Percentiles rank a stretch among this genome's conserved stretches.
These are phyloP conservation scores for Phytophthora sansomeana DNA, from an alignment of 352 stramenopile species.

Conservation along the genomic window DNA sequence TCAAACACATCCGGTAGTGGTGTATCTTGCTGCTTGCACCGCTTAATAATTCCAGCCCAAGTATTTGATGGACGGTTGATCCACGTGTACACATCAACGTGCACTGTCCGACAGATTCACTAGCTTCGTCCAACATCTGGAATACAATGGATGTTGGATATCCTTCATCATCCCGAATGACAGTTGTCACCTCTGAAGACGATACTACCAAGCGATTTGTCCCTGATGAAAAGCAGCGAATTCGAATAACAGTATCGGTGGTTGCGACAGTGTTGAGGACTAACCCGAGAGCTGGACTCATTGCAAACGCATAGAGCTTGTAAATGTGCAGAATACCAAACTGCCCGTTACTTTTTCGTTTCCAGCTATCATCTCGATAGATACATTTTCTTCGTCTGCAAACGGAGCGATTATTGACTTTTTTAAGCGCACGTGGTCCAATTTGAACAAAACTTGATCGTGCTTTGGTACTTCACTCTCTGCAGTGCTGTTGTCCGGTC, in stretches of 20 bases:
- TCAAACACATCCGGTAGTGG: conserved; percentile 48
- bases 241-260: conserved; percentile 7
- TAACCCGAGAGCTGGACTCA: conserved; percentile 16
- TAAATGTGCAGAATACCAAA: conserved; percentile 50
- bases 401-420: conserved; percentile 32
- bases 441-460: conserved; percentile 28
- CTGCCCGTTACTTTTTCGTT: conserved; percentile 21
- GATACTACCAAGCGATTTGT: conserved; percentile 25
- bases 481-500: not conserved
- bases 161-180: conserved; percentile 15
- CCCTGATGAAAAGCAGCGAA: conserved; percentile 36
- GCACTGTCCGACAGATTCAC: conserved; percentile 26
- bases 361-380: conserved; percentile 44
- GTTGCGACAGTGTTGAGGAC: conserved; percentile 3
- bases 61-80: conserved; percentile 1
- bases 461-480: not conserved
- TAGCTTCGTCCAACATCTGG: conserved; percentile 23
- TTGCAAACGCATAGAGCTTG: conserved; percentile 47
- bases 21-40: conserved; percentile 20
- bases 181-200: conserved; percentile 10
- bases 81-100: conserved; percentile 17
- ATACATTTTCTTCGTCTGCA: conserved; percentile 45
- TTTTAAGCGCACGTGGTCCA: conserved; percentile 47
- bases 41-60: conserved; percentile 8
- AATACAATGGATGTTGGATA: conserved; percentile 27